Percentiles rank a stretch among this genome's conserved stretches.
Evolutionary conservation across 331 rosid species (phyloP).

Genomic region (Phaseolus coccineus): DNA sequence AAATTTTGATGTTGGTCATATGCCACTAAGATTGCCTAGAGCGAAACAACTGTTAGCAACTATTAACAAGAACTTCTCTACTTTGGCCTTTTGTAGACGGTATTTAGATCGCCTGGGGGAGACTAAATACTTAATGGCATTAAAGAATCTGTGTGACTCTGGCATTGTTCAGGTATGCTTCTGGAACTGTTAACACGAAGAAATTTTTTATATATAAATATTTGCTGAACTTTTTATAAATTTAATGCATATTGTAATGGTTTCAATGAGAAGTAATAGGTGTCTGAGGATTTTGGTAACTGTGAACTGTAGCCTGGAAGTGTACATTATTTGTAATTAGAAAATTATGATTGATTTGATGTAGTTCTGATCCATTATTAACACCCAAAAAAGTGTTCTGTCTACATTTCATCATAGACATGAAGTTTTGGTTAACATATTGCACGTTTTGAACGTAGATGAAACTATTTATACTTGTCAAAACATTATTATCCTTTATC

Average conservation of each 20-base stretch:
- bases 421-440: conserved; percentile 15
- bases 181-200: background rate
- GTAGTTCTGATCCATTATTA: conserved; percentile 3
- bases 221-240: background rate
- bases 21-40: conserved; percentile 94
- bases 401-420: conserved; percentile 12
- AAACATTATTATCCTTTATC: background rate
- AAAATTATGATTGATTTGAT: conserved; percentile 10
- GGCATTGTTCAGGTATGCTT: conserved; percentile 87
- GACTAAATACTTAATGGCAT: conserved; percentile 96
- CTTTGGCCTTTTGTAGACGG: conserved; percentile 94
- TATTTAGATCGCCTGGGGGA: conserved; percentile 96
- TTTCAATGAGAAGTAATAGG: conserved; percentile 8
- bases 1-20: conserved; percentile 86
- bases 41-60: conserved; percentile 90
- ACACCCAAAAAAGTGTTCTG: background rate
- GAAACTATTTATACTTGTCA: background rate
- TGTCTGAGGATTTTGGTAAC: background rate
- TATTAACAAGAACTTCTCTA: conserved; percentile 91
- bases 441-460: background rate
- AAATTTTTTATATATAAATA: conserved; percentile 9
- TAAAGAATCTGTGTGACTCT: conserved; percentile 87
- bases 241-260: conserved; percentile 9
- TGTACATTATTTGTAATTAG: background rate
- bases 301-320: conserved; percentile 7